Conservation (phyloP, 495 filamentous ascomycete genomes). For the Trypethelium eluteriae region DNA sequence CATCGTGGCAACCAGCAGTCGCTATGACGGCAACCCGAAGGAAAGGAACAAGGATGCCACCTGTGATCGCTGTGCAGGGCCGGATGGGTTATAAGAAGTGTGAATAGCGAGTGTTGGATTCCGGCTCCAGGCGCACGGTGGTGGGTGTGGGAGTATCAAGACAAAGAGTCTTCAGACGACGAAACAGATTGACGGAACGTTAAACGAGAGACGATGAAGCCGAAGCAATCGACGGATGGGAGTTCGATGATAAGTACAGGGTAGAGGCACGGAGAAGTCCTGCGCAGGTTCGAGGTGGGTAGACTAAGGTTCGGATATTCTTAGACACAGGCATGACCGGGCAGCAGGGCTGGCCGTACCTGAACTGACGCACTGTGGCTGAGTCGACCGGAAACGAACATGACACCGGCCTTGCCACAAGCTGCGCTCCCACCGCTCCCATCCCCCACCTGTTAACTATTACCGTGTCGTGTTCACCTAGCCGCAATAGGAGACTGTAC, state of each 20-base stretch:
- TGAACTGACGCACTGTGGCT: neutral
- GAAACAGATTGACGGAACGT: neutral
- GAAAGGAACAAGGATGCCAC: neutral
- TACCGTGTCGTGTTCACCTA: neutral
- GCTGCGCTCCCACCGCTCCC: neutral
- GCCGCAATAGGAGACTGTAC: neutral
- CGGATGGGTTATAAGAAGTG: neutral
- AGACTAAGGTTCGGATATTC: neutral
- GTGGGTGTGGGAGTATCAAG: neutral
- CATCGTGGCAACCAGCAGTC: conserved; percentile 9
- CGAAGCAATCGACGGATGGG: neutral
- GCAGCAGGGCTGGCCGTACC: neutral
- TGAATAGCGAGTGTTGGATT: neutral
- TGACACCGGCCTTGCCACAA: neutral
- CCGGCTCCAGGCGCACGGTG: neutral
- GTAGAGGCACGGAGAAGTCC: too few species aligned
- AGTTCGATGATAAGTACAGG: neutral
- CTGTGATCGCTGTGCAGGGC: neutral
- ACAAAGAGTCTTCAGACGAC: neutral
- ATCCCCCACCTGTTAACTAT: too few species aligned
- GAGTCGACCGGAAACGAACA: neutral
- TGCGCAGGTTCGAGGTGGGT: neutral
- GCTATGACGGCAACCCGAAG: neutral
- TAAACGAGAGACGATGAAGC: conserved; percentile 4
- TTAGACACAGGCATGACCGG: neutral